Base-by-base conservation (phyloP, 495 filamentous ascomycete genomes). In the Apodospora peruviana region DNA sequence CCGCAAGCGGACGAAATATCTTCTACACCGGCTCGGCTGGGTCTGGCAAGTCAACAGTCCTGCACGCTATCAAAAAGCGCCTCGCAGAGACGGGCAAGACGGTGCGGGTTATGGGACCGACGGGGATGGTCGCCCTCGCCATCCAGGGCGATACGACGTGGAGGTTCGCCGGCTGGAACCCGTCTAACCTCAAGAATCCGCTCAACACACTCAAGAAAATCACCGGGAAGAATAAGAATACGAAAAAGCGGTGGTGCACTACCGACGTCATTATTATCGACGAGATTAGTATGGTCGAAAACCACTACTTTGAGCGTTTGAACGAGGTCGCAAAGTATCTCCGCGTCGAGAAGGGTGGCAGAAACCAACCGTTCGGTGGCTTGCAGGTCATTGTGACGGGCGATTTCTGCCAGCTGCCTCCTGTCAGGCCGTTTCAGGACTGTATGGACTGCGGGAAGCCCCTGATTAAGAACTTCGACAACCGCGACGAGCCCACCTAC, bases 371-470 rank as follows among this genome's bases (percentile, higher is more conserved):
- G 0, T 98, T 96, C 64, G 93, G 93, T 23, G 91, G 91, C 1
- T 90, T 95, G 36, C 91, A 96, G 59, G 74, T 98, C 25, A 80
- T 98, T 23, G 85, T 96, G 21, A 96, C 91, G 0, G 93, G 93
- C 0, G 93, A 98, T 65, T 98, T 96, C 64, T 96, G 94, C 62
- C 93, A 98, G 60, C 65, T 98, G 14, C 90, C 93, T 0, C 91
- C 91, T 0, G 90, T 98, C 10, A 88, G 86, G 20, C 90, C 93
- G 5, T 77, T 75, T 80, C 21, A 88, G 79, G 55, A 93, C 86
- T 73, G 85, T 80, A 24, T 95, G 84, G 45, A 77, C 79, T 69
- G 91, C 81, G 50, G 81, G 64, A 29, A 84, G 75, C 12, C 91
- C 77, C 86, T 86, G 67, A n/a, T n/a, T n/a, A 51, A 83, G 77